Evolutionary conservation across 331 rosid genomes (phyloP).

Genomic region (Telfairia occidentalis): DNA sequence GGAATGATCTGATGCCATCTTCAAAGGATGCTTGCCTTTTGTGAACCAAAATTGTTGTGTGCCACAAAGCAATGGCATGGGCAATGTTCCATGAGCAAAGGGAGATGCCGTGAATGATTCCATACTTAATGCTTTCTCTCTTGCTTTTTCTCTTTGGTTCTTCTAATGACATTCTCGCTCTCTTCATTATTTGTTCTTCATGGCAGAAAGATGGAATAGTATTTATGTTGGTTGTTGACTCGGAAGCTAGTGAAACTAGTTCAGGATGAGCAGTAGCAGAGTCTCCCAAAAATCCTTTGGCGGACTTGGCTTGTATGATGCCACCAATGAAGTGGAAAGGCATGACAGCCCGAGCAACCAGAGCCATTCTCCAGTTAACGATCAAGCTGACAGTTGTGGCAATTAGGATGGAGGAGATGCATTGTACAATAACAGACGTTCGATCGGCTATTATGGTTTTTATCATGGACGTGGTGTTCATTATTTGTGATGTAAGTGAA

Average conservation of each 20-base stretch:
- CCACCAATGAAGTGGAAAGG: conserved; percentile 98
- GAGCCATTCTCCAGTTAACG: conserved; percentile 79
- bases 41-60: conserved; percentile 56
- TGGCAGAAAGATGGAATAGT: conserved; percentile 85
- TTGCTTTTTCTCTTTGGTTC: conserved; percentile 52
- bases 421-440: conserved; percentile 79
- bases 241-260: conserved; percentile 61
- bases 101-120: conserved; percentile 65
- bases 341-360: conserved; percentile 97
- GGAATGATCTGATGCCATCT: conserved; percentile 71
- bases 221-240: conserved; percentile 70
- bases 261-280: conserved; percentile 54
- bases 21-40: conserved; percentile 43
- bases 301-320: conserved; percentile 79
- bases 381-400: conserved; percentile 68
- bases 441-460: conserved; percentile 74
- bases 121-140: conserved; percentile 62
- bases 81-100: conserved; percentile 87
- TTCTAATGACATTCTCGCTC: conserved; percentile 48
- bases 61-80: conserved; percentile 84
- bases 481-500: conserved; percentile 60
- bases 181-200: conserved; percentile 54
- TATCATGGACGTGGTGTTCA: conserved; percentile 67
- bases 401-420: conserved; percentile 71
- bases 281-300: conserved; percentile 84